phyloP scores from a whole-genome alignment of 2,329 filamentous ascomycete genomes.

The Diplodia sapinea region DNA sequence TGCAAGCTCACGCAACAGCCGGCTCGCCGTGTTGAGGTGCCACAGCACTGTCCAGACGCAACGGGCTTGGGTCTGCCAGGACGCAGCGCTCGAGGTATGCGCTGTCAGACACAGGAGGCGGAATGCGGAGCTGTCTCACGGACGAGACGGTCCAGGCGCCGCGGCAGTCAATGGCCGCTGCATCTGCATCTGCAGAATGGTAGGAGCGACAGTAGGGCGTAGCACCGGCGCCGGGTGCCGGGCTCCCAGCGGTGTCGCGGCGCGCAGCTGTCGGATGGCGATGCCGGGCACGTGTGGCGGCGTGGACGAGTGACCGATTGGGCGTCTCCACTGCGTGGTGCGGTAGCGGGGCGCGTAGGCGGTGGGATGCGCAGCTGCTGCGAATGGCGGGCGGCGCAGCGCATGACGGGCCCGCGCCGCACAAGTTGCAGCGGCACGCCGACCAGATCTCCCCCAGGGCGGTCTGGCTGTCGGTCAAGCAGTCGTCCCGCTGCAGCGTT shows the following conservation, averaged over 20 bases:
- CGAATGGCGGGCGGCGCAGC: slow-evolving; percentile 10
- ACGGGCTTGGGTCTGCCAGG: background rate
- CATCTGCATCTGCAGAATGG: background rate
- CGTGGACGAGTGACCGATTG: slow-evolving; percentile 1
- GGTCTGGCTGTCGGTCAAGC: slow-evolving; percentile 15
- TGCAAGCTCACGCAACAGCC: background rate
- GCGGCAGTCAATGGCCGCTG: slow-evolving; percentile 9
- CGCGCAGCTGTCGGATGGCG: slow-evolving; percentile 2
- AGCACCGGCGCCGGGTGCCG: background rate
- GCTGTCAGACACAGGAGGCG: slow-evolving; percentile 19
- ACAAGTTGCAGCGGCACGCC: slow-evolving; percentile 9
- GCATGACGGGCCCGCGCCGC: slow-evolving; percentile 19
- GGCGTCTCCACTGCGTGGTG: slow-evolving; percentile 9
- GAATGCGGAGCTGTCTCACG: slow-evolving; percentile 28
- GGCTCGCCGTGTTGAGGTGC: background rate
- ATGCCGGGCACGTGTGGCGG: slow-evolving; percentile 16
- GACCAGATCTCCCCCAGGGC: slow-evolving; percentile 21
- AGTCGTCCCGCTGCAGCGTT: background rate
- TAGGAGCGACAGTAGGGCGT: slow-evolving; percentile 1
- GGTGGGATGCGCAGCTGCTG: slow-evolving; percentile 17
- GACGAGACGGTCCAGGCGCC: background rate
- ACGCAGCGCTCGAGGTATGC: slow-evolving; percentile 16
- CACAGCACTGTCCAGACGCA: background rate
- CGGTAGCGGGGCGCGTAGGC: slow-evolving; percentile 11
- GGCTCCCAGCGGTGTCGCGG: slow-evolving; percentile 4